Evolutionary conservation across 1,139 yeast species (phyloP).

Genomic region (Keqinozyma sinolaborantium): DNA sequence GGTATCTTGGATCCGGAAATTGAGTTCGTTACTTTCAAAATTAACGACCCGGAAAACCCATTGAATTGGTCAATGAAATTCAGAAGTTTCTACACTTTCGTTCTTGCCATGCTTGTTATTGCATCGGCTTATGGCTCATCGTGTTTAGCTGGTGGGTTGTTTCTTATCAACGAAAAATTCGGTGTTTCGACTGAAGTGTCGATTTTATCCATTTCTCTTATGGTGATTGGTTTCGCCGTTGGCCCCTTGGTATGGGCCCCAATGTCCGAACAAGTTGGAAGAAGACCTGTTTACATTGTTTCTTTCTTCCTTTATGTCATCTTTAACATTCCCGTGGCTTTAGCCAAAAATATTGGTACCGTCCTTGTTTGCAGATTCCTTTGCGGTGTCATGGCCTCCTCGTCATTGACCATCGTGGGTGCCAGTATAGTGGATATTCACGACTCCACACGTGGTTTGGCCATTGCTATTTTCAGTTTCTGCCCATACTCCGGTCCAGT

Average conservation of each 20-base stretch:
- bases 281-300: conserved; percentile 78
- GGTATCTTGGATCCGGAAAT: conserved; percentile 53
- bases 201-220: conserved; percentile 71
- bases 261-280: conserved; percentile 77
- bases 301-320: conserved; percentile 72
- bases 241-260: conserved; percentile 95
- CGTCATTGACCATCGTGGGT: conserved; percentile 84
- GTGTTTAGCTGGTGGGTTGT: conserved; percentile 81
- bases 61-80: conserved; percentile 65
- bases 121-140: conserved; percentile 91
- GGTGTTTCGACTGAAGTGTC: conserved; percentile 76
- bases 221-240: conserved; percentile 85
- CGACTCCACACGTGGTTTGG: conserved; percentile 76
- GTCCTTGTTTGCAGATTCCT: conserved; percentile 77
- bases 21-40: conserved; percentile 76
- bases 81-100: conserved; percentile 68
- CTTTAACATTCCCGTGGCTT: conserved; percentile 86
- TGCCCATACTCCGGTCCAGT: conserved; percentile 95
- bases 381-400: conserved; percentile 82
- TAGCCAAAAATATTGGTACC: conserved; percentile 80
- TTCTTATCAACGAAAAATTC: conserved; percentile 58
- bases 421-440: conserved; percentile 89
- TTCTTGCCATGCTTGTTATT: conserved; percentile 67
- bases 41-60: conserved; percentile 83
- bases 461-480: conserved; percentile 86